Percentiles rank a stretch among this genome's conserved stretches.
These are phyloP conservation scores for Pythium diclinum DNA, from an alignment of 352 stramenopile species.

Conservation along the genomic window DNA sequence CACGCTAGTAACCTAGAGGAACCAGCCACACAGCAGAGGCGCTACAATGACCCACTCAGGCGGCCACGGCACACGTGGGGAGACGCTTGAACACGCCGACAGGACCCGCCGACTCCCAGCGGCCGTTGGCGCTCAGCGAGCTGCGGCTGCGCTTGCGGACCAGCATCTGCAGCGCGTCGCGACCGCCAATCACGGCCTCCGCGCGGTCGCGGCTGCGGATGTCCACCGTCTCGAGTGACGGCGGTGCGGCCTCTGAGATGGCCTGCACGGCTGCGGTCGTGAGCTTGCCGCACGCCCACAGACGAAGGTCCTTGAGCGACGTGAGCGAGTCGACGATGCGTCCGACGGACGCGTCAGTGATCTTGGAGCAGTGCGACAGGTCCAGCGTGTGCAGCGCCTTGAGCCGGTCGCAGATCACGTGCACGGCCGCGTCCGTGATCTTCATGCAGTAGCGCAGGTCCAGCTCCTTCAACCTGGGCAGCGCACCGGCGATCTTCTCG, in stretches of 20 bases:
- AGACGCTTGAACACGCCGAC: conserved; percentile 74
- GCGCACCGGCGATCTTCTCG: conserved; percentile 39
- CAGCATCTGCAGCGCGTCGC: conserved; percentile 70
- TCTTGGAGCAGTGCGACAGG: conserved; percentile 75
- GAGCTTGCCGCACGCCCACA: conserved; percentile 82
- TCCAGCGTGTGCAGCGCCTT: conserved; percentile 59
- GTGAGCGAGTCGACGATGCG: conserved; percentile 54
- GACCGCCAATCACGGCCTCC: conserved; percentile 73
- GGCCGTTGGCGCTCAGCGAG: conserved; percentile 56
- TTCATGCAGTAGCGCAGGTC: conserved; percentile 89
- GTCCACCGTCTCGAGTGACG: conserved; percentile 64
- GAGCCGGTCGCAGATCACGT: conserved; percentile 46
- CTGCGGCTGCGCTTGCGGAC: conserved; percentile 49
- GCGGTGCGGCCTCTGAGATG: conserved; percentile 54
- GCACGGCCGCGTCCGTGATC: conserved; percentile 65
- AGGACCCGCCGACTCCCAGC: conserved; percentile 71
- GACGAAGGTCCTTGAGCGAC: conserved; percentile 63
- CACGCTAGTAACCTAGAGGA: not conserved
- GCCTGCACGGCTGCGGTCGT: conserved; percentile 67
- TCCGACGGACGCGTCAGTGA: conserved; percentile 69
- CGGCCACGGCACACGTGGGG: conserved; percentile 46
- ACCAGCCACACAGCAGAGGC: not conserved
- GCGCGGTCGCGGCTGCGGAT: conserved; percentile 77
- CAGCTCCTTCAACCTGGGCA: conserved; percentile 57
- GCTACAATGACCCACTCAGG: conserved; percentile 31